These are phyloP conservation scores for Ammopiptanthus mongolicus DNA, from an alignment of 306 rosid genomes.

Conservation along the genomic window DNA sequence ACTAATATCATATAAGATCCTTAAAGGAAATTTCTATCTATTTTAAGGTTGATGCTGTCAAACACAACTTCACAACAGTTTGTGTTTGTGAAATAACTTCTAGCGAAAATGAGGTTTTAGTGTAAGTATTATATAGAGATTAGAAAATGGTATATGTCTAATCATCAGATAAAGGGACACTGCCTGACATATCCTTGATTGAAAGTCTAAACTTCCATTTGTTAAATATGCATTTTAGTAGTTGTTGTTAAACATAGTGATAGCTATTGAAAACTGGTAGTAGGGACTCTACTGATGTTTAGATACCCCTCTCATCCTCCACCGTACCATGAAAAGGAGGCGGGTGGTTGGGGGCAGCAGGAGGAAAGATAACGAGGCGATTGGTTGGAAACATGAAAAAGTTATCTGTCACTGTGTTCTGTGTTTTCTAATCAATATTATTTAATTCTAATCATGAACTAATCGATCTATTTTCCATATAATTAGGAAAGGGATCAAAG, in stretches of 20 bases:
- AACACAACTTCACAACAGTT: neutral
- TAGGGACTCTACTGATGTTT: neutral
- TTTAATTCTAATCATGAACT: constrained; percentile 9
- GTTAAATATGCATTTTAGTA: constrained; percentile 6
- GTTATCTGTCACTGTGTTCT: neutral
- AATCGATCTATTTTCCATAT: constrained; percentile 9
- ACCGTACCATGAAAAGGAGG: neutral
- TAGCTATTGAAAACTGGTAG: neutral
- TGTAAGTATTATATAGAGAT: neutral
- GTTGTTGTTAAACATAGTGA: neutral
- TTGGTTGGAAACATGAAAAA: constrained; percentile 7
- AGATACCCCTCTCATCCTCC: neutral
- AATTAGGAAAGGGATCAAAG: constrained; percentile 95
- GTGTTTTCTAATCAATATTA: neutral
- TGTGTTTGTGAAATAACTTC: neutral
- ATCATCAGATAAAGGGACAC: neutral
- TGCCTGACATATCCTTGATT: neutral
- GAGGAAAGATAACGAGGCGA: neutral
- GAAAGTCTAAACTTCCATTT: constrained; percentile 8
- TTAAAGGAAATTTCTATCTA: neutral
- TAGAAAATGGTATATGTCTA: neutral
- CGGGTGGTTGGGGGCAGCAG: neutral
- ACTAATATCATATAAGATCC: neutral
- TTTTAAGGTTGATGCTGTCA: neutral
- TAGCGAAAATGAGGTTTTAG: neutral